Percentiles rank a stretch among this genome's conserved stretches.
These are phyloP conservation scores for Trichoderma sp. DNA, from an alignment of 2,329 filamentous ascomycete species.

Conservation along the genomic window DNA sequence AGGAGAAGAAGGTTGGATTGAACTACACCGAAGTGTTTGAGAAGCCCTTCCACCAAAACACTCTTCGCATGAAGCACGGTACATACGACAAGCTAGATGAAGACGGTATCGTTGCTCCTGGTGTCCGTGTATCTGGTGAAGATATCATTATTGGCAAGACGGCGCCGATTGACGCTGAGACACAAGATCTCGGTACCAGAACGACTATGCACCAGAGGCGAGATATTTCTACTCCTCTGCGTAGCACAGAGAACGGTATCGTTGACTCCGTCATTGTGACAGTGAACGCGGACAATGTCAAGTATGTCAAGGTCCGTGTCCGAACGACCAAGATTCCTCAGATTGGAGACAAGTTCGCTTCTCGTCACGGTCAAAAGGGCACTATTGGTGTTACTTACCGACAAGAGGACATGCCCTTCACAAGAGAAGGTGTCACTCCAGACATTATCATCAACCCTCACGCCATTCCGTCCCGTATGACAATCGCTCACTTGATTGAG, in stretches of 20 bases:
- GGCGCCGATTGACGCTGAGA: slow-evolving; percentile 88
- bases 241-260: slow-evolving; percentile 96
- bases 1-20: slow-evolving; percentile 94
- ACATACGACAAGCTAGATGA: slow-evolving; percentile 98
- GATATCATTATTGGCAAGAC: slow-evolving; percentile 99
- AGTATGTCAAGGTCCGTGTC: slow-evolving; percentile 96
- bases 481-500: slow-evolving; percentile 99
- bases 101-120: slow-evolving; percentile 91
- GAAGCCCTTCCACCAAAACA: slow-evolving; percentile 87
- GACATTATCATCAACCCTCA: slow-evolving; percentile 99
- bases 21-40: slow-evolving; percentile 93
- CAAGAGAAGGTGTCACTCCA: slow-evolving; percentile 83
- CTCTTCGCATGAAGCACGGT: slow-evolving; percentile 87
- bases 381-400: slow-evolving; percentile 98
- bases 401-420: slow-evolving; percentile 99
- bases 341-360: slow-evolving; percentile 99
- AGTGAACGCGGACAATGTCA: slow-evolving; percentile 90
- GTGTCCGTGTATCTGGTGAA: slow-evolving; percentile 92
- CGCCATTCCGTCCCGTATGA: slow-evolving; percentile 99
- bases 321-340: slow-evolving; percentile 97
- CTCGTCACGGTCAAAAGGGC: slow-evolving; percentile 98
- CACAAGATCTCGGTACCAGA: slow-evolving; percentile 89
- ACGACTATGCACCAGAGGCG: slow-evolving; percentile 89
- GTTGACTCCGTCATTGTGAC: slow-evolving; percentile 92
- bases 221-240: slow-evolving; percentile 90